Percentiles rank a stretch among this genome's conserved stretches.
Evolutionary conservation across 2,329 filamentous ascomycete genomes (phyloP).

Genomic region (Phialocephala subalpina): DNA sequence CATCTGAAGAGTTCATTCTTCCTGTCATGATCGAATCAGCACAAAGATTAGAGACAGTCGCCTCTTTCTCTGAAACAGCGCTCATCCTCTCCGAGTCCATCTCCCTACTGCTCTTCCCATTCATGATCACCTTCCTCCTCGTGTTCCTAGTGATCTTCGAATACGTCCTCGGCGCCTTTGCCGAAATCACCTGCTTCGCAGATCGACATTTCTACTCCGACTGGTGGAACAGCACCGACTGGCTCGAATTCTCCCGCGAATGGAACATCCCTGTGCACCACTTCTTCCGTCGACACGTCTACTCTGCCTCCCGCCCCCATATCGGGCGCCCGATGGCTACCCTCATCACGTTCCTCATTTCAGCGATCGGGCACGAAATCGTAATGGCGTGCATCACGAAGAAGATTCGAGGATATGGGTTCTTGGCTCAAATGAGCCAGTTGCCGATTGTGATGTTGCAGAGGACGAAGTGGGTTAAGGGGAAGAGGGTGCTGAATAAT

Average conservation of each 20-base stretch:
- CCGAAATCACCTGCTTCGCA: constrained; percentile 91
- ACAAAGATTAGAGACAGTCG: constrained; percentile 54
- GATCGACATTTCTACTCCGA: constrained; percentile 92
- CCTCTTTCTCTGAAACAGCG: constrained; percentile 66
- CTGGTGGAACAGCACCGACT: constrained; percentile 82
- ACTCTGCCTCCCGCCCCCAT: constrained; percentile 79
- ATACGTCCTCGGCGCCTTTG: constrained; percentile 92
- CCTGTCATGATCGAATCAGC: constrained; percentile 83
- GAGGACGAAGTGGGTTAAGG: constrained; percentile 77
- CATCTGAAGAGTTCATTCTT: constrained; percentile 93
- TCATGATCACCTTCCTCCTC: constrained; percentile 94
- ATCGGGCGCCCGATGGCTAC: constrained; percentile 83
- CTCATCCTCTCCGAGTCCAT: constrained; percentile 90
- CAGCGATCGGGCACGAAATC: constrained; percentile 88
- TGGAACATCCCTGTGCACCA: constrained; percentile 99
- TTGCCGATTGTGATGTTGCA: constrained; percentile 94
- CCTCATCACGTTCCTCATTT: constrained; percentile 89
- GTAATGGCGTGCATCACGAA: constrained; percentile 99
- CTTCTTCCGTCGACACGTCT: constrained; percentile 94
- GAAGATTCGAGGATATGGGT: constrained; percentile 94
- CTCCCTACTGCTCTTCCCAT: constrained; percentile 91
- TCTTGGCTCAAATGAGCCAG: constrained; percentile 95
- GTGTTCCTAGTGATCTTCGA: constrained; percentile 99
- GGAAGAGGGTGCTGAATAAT: constrained; percentile 83
- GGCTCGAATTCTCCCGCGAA: constrained; percentile 94